Percentiles rank a stretch among this genome's conserved stretches.
Conservation (phyloP, 768 basidiomycete species). For the Panaeolus cyanescens region DNA sequence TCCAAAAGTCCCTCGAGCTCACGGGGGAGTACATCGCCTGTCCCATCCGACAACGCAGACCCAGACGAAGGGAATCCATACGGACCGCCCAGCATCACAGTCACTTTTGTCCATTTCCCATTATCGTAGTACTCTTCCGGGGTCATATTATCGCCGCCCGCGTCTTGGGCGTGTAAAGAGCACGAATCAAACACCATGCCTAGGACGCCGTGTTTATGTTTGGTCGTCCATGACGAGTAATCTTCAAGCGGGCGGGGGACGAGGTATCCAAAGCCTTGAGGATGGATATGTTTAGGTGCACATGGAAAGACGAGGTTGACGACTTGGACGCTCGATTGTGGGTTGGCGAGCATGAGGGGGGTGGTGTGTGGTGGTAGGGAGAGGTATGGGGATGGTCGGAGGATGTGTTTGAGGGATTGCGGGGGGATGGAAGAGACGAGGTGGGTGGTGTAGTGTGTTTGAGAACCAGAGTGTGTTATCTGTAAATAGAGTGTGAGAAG, state of each 20-base stretch:
- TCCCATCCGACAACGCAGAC: background rate
- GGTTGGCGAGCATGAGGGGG: constrained; percentile 69
- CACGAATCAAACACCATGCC: constrained; percentile 93
- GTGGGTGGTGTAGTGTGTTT: constrained; percentile 50
- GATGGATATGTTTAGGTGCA: constrained; percentile 57
- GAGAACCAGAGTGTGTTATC: constrained; percentile 17
- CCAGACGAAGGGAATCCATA: constrained; percentile 35
- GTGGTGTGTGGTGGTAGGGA: constrained; percentile 14
- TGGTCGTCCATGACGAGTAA: constrained; percentile 35
- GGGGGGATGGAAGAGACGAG: constrained; percentile 79
- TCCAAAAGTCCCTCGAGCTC: background rate
- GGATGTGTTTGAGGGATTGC: constrained; percentile 45
- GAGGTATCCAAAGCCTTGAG: constrained; percentile 92
- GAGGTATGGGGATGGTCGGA: constrained; percentile 29
- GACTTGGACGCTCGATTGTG: constrained; percentile 81
- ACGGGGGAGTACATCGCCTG: no score
- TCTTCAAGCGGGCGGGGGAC: constrained; percentile 73
- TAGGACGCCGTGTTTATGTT: constrained; percentile 50
- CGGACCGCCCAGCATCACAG: constrained; percentile 90
- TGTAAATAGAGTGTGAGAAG: constrained; percentile 9
- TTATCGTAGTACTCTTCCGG: constrained; percentile 23
- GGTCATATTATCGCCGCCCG: constrained; percentile 6
- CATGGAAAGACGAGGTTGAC: constrained; percentile 83
- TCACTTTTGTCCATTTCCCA: constrained; percentile 67
- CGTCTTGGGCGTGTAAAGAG: constrained; percentile 60